These are phyloP conservation scores for Asclepias syriaca DNA, from an alignment of 257 asterid species.

Conservation along the genomic window DNA sequence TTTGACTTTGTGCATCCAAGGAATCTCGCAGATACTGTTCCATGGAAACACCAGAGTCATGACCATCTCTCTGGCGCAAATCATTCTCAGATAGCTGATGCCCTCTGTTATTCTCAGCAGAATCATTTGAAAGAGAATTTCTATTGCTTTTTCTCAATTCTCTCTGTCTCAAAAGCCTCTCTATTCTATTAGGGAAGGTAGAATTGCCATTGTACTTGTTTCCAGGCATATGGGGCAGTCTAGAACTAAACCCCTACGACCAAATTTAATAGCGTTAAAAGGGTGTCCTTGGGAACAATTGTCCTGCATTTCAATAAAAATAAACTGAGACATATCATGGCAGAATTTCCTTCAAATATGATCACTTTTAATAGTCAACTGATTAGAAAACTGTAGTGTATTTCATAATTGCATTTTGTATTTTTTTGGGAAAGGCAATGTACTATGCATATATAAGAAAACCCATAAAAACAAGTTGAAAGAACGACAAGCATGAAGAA, in stretches of 20 bases:
- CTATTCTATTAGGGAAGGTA: constrained; percentile 37
- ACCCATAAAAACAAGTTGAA: constrained; percentile 7
- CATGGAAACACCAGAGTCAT: constrained; percentile 31
- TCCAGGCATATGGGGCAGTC: constrained; percentile 60
- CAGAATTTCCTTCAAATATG: constrained; percentile 20
- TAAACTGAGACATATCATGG: constrained; percentile 29
- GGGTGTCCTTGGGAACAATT: constrained; percentile 32
- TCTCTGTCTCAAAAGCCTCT: constrained; percentile 70
- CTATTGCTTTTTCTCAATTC: constrained; percentile 51
- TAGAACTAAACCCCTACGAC: constrained; percentile 26
- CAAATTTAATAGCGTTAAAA: constrained; percentile 32
- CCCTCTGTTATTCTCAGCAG: constrained; percentile 38
- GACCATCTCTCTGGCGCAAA: constrained; percentile 26
- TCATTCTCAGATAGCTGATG: constrained; percentile 41
- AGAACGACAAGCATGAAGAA: constrained; percentile 27
- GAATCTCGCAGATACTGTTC: constrained; percentile 60
- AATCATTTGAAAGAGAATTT: constrained; percentile 35
- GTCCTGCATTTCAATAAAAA: constrained; percentile 54
- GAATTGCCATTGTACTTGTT: constrained; percentile 56
- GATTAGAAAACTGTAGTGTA: constrained; percentile 2
- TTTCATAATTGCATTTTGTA: constrained; percentile 10
- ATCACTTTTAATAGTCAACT: constrained; percentile 15
- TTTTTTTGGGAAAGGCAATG: neutral
- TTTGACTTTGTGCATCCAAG: constrained; percentile 35
- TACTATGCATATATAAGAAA: constrained; percentile 7